A percentile compares a stretch with the other conserved stretches of the same genome.
phyloP scores from a whole-genome alignment of 805 yeast species.

The Metschnikowia amazonensis region DNA sequence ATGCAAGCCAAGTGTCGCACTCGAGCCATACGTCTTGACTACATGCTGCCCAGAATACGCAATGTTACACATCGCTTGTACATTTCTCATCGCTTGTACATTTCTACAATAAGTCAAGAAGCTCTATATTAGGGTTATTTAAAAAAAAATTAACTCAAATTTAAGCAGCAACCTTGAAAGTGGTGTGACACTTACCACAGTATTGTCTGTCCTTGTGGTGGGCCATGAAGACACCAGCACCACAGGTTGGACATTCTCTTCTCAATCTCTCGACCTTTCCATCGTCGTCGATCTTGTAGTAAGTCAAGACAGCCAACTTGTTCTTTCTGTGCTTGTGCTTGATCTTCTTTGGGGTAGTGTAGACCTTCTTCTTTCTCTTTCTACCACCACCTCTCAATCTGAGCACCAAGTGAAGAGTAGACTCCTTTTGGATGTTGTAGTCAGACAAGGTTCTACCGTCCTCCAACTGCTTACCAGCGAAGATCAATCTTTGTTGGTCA shows the following conservation, averaged over 20 bases:
- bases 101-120: conserved; percentile 1
- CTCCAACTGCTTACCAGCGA: conserved; percentile 99
- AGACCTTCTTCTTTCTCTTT: conserved; percentile 99
- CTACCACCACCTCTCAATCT: conserved; percentile 91
- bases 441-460: conserved; percentile 98
- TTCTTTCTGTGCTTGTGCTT: conserved; percentile 99
- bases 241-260: conserved; percentile 96
- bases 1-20: background rate
- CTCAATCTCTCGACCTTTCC: conserved; percentile 98
- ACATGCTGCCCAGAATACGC: no score
- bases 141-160: conserved; percentile 8
- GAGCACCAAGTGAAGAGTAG: conserved; percentile 91
- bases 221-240: conserved; percentile 99
- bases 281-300: conserved; percentile 98
- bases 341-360: conserved; percentile 99
- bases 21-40: no score
- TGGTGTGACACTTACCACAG: conserved; percentile 99
- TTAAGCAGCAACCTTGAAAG: conserved; percentile 54
- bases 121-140: conserved; percentile 7
- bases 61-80: no score
- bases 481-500: conserved; percentile 98
- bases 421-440: conserved; percentile 99
- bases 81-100: background rate
- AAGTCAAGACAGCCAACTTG: conserved; percentile 98
- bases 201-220: conserved; percentile 97